phyloP scores from a whole-genome alignment of 1,284 basidiomycete genomes.

The Cryptococcus hybrid region DNA sequence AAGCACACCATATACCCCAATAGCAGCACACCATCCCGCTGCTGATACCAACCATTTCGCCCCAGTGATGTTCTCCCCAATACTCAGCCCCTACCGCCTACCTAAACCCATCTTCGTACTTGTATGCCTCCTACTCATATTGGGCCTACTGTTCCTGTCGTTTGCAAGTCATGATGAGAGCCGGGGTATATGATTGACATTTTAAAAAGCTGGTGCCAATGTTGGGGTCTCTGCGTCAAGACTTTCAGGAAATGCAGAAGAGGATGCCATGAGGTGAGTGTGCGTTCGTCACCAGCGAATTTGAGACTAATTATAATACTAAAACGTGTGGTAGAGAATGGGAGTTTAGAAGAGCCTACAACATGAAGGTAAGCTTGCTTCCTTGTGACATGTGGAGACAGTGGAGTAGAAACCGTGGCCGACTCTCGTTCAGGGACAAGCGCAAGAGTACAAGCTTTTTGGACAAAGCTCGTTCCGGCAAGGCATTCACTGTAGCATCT shows the following conservation, averaged over 20 bases:
- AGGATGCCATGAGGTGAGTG: conserved; percentile 3
- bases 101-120: conserved; percentile 9
- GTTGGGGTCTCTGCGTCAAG: background rate
- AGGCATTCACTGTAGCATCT: conserved; percentile 38
- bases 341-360: conserved; percentile 37
- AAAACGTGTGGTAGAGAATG: conserved; percentile 30
- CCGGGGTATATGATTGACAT: conserved; percentile 4
- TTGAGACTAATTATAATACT: background rate
- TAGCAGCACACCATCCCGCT: no score
- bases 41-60: no score
- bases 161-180: conserved; percentile 6
- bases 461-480: conserved; percentile 35
- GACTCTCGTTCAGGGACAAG: conserved; percentile 25
- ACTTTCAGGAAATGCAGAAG: background rate
- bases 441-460: conserved; percentile 32
- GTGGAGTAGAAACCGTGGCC: background rate
- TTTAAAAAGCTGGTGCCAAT: conserved; percentile 3
- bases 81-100: conserved; percentile 3
- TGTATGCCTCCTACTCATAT: background rate
- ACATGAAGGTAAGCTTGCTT: conserved; percentile 20
- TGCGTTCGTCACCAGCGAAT: background rate
- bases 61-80: background rate
- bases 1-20: no score
- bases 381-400: background rate
- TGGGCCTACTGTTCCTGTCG: conserved; percentile 9